phyloP scores from a whole-genome alignment of 2,329 filamentous ascomycete genomes.

The Fusarium sp. region DNA sequence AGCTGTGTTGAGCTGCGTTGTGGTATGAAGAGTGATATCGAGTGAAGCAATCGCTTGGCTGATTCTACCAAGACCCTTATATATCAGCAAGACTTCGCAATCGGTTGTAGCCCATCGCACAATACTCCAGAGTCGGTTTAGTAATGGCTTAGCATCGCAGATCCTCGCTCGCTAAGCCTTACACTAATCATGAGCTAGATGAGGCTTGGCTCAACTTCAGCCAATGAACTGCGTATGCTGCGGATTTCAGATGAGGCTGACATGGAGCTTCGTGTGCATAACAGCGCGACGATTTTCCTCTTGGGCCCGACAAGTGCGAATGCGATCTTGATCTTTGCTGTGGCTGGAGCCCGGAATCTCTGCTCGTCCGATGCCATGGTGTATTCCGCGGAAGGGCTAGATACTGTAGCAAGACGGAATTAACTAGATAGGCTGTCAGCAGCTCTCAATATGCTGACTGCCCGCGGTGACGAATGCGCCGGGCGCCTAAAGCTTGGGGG shows the following conservation, averaged over 20 bases:
- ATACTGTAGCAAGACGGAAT: too few relatives aligned
- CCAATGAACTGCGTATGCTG: slow-evolving; percentile 10
- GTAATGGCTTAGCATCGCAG: slow-evolving; percentile 20
- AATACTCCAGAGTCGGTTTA: neutral
- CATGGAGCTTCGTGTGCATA: neutral
- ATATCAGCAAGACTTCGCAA: neutral
- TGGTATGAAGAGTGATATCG: neutral
- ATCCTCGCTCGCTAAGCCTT: neutral
- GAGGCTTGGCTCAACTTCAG: slow-evolving; percentile 20
- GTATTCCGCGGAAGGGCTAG: too few relatives aligned
- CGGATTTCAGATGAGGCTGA: slow-evolving; percentile 8
- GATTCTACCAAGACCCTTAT: slow-evolving; percentile 3
- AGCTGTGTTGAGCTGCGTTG: neutral
- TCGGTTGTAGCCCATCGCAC: neutral
- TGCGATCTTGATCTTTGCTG: neutral
- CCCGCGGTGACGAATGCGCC: neutral
- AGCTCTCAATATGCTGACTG: neutral
- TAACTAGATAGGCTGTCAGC: too few relatives aligned
- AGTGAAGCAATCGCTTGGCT: neutral
- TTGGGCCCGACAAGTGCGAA: neutral
- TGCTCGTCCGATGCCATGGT: too few relatives aligned
- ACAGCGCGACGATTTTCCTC: neutral
- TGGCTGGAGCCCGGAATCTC: too few relatives aligned
- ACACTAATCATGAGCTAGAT: neutral
- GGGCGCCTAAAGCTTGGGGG: neutral